A percentile compares a stretch with the other conserved stretches of the same genome.
Evolutionary conservation across 129 eudicot species (phyloP).

Genomic region (Oenanthe sinensis): DNA sequence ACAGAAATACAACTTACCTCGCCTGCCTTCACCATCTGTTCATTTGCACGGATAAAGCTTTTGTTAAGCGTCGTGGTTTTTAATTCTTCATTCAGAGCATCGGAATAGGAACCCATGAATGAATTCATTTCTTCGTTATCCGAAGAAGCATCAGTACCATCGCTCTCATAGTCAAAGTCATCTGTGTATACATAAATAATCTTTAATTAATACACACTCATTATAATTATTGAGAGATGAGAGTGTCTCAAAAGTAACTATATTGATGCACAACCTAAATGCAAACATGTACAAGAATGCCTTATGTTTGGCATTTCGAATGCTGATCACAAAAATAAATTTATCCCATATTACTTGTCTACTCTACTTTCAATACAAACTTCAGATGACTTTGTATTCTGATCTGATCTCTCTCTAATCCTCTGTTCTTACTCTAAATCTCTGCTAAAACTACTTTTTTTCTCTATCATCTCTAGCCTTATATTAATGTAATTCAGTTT

Average conservation of each 20-base stretch:
- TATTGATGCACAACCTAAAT: not conserved
- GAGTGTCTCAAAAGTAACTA: not conserved
- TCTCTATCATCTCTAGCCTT: no score
- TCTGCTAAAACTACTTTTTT: no score
- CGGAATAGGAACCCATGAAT: slow-evolving; percentile 72
- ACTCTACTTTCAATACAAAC: not conserved
- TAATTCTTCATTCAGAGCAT: slow-evolving; percentile 60
- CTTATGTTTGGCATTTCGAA: not conserved
- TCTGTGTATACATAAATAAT: slow-evolving; percentile 29
- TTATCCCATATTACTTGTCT: not conserved
- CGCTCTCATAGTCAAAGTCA: slow-evolving; percentile 52
- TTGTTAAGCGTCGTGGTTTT: slow-evolving; percentile 57
- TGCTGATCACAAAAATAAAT: not conserved
- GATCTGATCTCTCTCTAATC: no score
- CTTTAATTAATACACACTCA: not conserved
- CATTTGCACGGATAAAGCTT: slow-evolving; percentile 73
- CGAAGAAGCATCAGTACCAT: slow-evolving; percentile 26
- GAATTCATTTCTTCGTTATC: slow-evolving; percentile 38
- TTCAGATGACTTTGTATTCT: not conserved
- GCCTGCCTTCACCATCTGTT: slow-evolving; percentile 34
- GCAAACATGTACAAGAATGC: not conserved
- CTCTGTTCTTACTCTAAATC: no score
- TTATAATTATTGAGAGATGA: not conserved
- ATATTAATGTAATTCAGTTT: no score
- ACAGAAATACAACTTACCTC: slow-evolving; percentile 37